These are phyloP conservation scores for Pseudopediastrum boryanum DNA, from an alignment of 139 green algal genomes.

Conservation along the genomic window DNA sequence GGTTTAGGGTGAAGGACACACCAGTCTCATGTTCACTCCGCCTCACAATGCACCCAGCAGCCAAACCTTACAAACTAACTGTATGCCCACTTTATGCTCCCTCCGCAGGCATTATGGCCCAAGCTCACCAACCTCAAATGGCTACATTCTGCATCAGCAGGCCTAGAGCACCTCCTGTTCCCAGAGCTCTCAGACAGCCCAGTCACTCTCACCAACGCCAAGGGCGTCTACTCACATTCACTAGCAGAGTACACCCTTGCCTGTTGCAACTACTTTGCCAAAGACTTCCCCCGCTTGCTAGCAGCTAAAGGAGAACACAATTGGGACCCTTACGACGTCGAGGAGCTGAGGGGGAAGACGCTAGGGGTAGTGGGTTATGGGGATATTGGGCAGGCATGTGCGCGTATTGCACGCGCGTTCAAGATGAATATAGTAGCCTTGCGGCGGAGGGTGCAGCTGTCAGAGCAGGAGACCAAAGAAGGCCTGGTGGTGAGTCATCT, in stretches of 20 bases:
- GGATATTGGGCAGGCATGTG: slow-evolving; percentile 71
- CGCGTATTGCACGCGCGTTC: slow-evolving; percentile 68
- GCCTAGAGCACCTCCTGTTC: slow-evolving; percentile 81
- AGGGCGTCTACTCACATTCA: slow-evolving; percentile 78
- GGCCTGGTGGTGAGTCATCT: slow-evolving; percentile 53
- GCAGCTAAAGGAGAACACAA: slow-evolving; percentile 24
- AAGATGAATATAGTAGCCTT: slow-evolving; percentile 75
- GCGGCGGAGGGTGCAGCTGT: slow-evolving; percentile 59
- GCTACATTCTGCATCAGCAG: slow-evolving; percentile 75
- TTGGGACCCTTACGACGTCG: slow-evolving; percentile 59
- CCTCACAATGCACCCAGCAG: no score
- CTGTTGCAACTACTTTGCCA: slow-evolving; percentile 81
- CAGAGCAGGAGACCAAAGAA: slow-evolving; percentile 53
- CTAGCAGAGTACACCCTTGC: slow-evolving; percentile 82
- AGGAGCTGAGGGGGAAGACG: slow-evolving; percentile 76
- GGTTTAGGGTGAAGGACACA: no score
- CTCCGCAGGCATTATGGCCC: slow-evolving; percentile 56
- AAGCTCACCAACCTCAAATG: slow-evolving; percentile 58
- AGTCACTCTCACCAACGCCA: slow-evolving; percentile 79
- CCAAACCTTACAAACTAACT: no score
- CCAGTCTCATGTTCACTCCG: no score
- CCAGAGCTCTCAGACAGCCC: slow-evolving; percentile 60
- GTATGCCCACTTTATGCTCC: no score
- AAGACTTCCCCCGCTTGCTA: slow-evolving; percentile 69
- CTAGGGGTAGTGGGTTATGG: slow-evolving; percentile 82